Conservation (phyloP, 2,329 filamentous ascomycete genomes). For the Alternaria atra region DNA sequence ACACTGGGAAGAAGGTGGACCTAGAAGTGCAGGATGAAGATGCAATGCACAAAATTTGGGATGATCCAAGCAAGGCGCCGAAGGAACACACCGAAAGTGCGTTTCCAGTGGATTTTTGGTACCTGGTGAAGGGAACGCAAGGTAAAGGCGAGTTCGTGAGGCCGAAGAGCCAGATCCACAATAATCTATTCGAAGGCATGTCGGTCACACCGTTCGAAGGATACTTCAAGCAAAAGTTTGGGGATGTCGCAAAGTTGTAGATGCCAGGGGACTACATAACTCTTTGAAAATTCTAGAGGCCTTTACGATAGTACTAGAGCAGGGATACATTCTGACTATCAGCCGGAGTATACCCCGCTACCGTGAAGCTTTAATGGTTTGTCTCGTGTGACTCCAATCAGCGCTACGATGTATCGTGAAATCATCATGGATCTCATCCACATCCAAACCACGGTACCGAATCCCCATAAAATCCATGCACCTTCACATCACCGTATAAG, state of each 20-base stretch:
- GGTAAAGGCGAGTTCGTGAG: slow-evolving; percentile 13
- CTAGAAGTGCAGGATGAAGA: background rate
- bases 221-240: background rate
- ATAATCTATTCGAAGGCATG: background rate
- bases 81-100: slow-evolving; percentile 3
- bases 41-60: background rate
- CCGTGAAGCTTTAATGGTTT: background rate
- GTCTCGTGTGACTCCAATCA: background rate
- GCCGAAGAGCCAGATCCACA: background rate
- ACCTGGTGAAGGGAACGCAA: slow-evolving; percentile 15
- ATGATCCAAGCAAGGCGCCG: background rate
- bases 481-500: background rate
- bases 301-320: too few relatives aligned
- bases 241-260: background rate
- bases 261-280: background rate
- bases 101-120: slow-evolving; percentile 18
- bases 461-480: background rate
- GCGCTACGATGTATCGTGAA: background rate
- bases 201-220: background rate
- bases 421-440: background rate
- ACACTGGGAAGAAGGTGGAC: background rate
- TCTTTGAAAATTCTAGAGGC: background rate
- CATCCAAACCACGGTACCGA: background rate
- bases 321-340: background rate
- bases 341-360: background rate